Conservation (phyloP, 2,329 filamentous ascomycete species). For the Alternaria novae-zelandiae region DNA sequence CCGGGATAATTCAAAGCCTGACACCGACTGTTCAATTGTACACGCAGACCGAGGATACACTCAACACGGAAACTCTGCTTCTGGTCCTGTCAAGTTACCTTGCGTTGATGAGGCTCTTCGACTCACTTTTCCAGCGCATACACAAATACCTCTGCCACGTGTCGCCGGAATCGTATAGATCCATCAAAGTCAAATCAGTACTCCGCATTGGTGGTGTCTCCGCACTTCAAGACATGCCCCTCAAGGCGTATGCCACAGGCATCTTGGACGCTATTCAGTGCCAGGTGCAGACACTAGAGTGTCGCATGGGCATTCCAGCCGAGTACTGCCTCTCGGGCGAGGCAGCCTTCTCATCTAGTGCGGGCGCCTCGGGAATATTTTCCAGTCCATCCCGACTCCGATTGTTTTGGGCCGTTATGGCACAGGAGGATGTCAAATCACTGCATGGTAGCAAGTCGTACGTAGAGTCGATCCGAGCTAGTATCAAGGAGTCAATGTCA, state of each 20-base stretch:
- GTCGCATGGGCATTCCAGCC: not conserved
- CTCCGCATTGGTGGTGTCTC: not conserved
- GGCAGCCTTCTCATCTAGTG: not conserved
- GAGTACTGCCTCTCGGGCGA: not conserved
- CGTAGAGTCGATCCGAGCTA: not conserved
- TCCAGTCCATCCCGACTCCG: not conserved
- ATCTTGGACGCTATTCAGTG: not conserved
- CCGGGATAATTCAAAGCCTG: not conserved
- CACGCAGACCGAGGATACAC: not conserved
- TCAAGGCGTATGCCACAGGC: not conserved
- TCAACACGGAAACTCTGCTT: not conserved
- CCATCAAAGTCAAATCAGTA: not conserved
- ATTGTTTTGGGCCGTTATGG: not conserved
- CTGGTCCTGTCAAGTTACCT: not conserved
- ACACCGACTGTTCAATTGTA: no score
- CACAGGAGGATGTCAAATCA: not conserved
- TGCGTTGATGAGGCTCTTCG: not conserved
- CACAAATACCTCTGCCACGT: not conserved
- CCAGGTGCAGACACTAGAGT: not conserved
- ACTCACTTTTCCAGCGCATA: not conserved
- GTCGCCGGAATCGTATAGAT: not conserved
- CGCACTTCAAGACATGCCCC: not conserved
- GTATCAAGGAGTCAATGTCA: not conserved
- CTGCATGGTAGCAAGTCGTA: not conserved
- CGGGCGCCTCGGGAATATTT: not conserved